Percentiles rank a stretch among this genome's conserved stretches.
Conservation (phyloP, 495 filamentous ascomycete genomes). For the Hyaloscypha bicolor region DNA sequence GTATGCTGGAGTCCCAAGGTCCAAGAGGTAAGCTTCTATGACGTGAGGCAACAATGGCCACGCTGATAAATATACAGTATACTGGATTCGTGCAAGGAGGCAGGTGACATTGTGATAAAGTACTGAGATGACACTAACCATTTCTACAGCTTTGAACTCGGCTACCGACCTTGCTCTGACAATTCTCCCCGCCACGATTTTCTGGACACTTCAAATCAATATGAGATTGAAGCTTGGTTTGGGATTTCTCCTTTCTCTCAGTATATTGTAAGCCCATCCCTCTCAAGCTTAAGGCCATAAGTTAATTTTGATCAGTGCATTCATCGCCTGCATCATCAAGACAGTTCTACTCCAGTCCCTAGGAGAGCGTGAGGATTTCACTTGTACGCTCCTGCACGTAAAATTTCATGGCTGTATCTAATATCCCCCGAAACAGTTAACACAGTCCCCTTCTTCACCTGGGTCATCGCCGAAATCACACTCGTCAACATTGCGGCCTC, state of each 20-base stretch:
- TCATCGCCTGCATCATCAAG: constrained; percentile 13
- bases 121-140: neutral
- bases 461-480: constrained; percentile 9
- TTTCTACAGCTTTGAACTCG: constrained; percentile 4
- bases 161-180: constrained; percentile 15
- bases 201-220: constrained; percentile 12
- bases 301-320: constrained; percentile 8
- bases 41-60: neutral
- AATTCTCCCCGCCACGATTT: constrained; percentile 5
- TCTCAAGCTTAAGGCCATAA: neutral
- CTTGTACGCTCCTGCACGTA: constrained; percentile 7
- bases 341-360: constrained; percentile 3
- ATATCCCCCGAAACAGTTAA: neutral
- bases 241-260: constrained; percentile 8
- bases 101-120: neutral
- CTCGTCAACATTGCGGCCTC: constrained; percentile 15
- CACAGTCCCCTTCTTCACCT: constrained; percentile 13
- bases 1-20: constrained; percentile 1
- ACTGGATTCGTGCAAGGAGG: constrained; percentile 9
- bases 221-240: constrained; percentile 6
- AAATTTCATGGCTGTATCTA: neutral
- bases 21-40: constrained; percentile 5
- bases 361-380: constrained; percentile 6
- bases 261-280: constrained; percentile 12
- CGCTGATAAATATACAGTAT: neutral